Conservation (phyloP, 2,329 filamentous ascomycete genomes). For the Zymoseptoria tritici region DNA sequence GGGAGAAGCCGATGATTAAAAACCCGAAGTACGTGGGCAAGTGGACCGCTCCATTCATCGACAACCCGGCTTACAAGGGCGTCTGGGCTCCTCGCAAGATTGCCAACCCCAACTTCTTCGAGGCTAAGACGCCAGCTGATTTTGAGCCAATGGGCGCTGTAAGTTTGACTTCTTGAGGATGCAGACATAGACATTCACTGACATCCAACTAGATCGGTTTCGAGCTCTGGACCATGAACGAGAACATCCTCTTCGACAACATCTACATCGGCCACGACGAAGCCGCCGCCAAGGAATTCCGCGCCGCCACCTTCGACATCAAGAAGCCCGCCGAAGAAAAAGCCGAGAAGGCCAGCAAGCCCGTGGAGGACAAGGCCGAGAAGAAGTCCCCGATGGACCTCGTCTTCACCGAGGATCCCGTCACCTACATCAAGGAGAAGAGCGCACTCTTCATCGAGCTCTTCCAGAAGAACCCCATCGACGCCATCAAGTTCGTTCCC, state of each 20-base stretch:
- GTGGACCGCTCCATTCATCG: slow-evolving; percentile 86
- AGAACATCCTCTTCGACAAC: slow-evolving; percentile 97
- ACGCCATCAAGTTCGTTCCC: slow-evolving; percentile 82
- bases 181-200: slow-evolving; percentile 8
- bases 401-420: slow-evolving; percentile 84
- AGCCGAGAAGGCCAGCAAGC: slow-evolving; percentile 74
- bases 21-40: slow-evolving; percentile 99
- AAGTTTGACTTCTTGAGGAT: slow-evolving; percentile 42
- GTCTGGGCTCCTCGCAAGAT: slow-evolving; percentile 93
- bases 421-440: slow-evolving; percentile 86
- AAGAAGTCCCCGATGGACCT: slow-evolving; percentile 68
- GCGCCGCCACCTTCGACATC: slow-evolving; percentile 79
- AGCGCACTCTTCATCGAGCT: slow-evolving; percentile 82
- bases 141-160: slow-evolving; percentile 97
- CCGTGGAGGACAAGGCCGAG: slow-evolving; percentile 46
- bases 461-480: slow-evolving; percentile 70
- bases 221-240: slow-evolving; percentile 99
- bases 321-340: slow-evolving; percentile 80
- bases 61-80: slow-evolving; percentile 98
- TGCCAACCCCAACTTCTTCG: slow-evolving; percentile 88
- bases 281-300: slow-evolving; percentile 83
- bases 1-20: slow-evolving; percentile 84
- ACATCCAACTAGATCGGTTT: slow-evolving; percentile 67
- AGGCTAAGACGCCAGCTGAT: slow-evolving; percentile 95
- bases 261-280: slow-evolving; percentile 98